These are phyloP conservation scores for Neonectria neomacrospora DNA, from an alignment of 2,329 filamentous ascomycete species.

Conservation along the genomic window DNA sequence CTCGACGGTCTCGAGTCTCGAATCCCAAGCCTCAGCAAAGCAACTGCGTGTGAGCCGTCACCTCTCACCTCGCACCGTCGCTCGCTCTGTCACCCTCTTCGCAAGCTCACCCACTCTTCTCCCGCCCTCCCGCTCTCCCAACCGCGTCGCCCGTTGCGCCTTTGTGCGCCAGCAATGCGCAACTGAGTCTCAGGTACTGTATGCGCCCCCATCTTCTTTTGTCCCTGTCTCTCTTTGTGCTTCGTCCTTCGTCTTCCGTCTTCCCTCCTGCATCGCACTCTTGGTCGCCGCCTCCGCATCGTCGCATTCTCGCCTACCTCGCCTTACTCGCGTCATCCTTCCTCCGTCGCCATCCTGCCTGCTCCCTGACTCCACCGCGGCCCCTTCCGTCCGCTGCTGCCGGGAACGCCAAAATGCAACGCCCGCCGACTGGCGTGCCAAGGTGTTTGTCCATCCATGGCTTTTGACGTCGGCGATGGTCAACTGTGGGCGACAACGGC, in stretches of 20 bases:
- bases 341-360: conserved; percentile 17
- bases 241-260: not conserved
- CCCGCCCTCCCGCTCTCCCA: conserved; percentile 16
- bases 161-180: conserved; percentile 16
- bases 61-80: not conserved
- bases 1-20: not conserved
- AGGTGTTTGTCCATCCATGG: not conserved
- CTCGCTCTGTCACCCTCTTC: conserved; percentile 10
- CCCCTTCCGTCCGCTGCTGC: conserved; percentile 26
- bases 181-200: conserved; percentile 18
- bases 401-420: conserved; percentile 21
- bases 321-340: conserved; percentile 21
- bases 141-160: conserved; percentile 18
- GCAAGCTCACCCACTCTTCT: conserved; percentile 6
- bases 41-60: conserved; percentile 17
- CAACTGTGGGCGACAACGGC: conserved; percentile 7
- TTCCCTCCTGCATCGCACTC: not conserved
- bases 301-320: conserved; percentile 4
- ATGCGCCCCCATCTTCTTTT: conserved; percentile 13
- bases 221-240: conserved; percentile 12
- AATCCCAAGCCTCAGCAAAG: not conserved
- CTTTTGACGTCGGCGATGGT: conserved; percentile 2
- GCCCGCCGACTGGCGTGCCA: conserved; percentile 14
- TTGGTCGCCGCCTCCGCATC: not conserved
- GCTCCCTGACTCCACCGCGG: conserved; percentile 27